Percentiles rank a stretch among this genome's conserved stretches.
phyloP scores from a whole-genome alignment of 495 filamentous ascomycete genomes.

The Penicillium bovifimosum region DNA sequence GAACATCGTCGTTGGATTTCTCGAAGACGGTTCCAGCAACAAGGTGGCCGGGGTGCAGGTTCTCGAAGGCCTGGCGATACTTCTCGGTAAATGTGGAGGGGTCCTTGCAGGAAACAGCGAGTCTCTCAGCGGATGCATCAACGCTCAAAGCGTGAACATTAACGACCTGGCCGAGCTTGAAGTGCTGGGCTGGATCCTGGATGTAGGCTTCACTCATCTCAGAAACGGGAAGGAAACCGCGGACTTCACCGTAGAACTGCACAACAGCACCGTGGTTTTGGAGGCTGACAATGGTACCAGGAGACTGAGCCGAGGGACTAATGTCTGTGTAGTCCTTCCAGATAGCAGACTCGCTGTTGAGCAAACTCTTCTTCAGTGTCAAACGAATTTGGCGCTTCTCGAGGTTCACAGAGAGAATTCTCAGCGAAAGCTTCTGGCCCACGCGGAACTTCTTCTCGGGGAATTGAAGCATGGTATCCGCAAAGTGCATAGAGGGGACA shows the following conservation, averaged over 20 bases:
- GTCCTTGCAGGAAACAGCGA: conserved; percentile 92
- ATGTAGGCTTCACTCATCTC: conserved; percentile 99
- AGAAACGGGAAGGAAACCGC: conserved; percentile 80
- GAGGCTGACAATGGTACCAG: conserved; percentile 79
- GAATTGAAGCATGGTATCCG: conserved; percentile 80
- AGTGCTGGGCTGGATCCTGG: conserved; percentile 80
- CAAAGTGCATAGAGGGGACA: conserved; percentile 81
- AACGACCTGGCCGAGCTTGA: conserved; percentile 82
- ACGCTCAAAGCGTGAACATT: conserved; percentile 78
- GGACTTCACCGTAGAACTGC: conserved; percentile 81
- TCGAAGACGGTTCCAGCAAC: conserved; percentile 76
- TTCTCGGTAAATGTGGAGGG: conserved; percentile 66
- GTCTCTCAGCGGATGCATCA: conserved; percentile 59
- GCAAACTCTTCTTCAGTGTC: conserved; percentile 87
- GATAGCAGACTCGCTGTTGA: conserved; percentile 74
- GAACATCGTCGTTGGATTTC: conserved; percentile 74
- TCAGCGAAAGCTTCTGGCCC: conserved; percentile 73
- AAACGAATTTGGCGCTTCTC: conserved; percentile 75
- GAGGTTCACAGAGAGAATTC: conserved; percentile 75
- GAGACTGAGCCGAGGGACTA: conserved; percentile 62
- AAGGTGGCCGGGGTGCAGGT: conserved; percentile 61
- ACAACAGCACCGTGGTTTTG: conserved; percentile 75
- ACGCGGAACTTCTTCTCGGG: conserved; percentile 94
- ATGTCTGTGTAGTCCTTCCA: conserved; percentile 73
- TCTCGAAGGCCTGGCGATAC: conserved; percentile 68